phyloP scores from a whole-genome alignment of 192 early-diverging fungal genomes.

The Coemansia aciculifera region DNA sequence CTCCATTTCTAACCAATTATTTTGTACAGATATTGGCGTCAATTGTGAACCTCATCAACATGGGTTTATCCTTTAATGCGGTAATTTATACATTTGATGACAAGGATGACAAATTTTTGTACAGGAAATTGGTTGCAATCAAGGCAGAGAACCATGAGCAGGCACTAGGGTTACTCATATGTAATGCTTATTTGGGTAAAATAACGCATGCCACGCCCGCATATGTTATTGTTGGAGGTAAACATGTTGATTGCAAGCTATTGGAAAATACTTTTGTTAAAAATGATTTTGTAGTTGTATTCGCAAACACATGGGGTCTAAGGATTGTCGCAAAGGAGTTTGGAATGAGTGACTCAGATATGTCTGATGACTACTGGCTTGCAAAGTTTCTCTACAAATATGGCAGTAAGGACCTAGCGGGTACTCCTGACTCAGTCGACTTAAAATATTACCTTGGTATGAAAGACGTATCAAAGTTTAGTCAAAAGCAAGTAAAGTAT shows the following conservation, averaged over 20 bases:
- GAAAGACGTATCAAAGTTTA: neutral
- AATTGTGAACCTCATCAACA: no score
- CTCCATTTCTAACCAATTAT: no score
- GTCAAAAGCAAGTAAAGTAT: neutral
- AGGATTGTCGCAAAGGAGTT: neutral
- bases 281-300: no score
- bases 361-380: neutral
- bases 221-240: neutral
- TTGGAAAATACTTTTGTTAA: no score
- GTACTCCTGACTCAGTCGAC: neutral
- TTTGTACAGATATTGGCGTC: no score
- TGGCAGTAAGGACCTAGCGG: neutral
- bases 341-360: neutral
- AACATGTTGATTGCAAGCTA: neutral
- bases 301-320: neutral
- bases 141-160: no score
- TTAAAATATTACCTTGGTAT: neutral
- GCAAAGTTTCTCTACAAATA: neutral
- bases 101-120: no score
- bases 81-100: no score
- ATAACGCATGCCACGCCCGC: neutral
- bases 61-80: no score
- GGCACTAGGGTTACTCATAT: no score
- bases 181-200: no score
- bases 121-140: no score